A percentile compares a stretch with the other conserved stretches of the same genome.
Evolutionary conservation across 352 stramenopile species (phyloP).

Genomic region (Phytophthora megakarya): DNA sequence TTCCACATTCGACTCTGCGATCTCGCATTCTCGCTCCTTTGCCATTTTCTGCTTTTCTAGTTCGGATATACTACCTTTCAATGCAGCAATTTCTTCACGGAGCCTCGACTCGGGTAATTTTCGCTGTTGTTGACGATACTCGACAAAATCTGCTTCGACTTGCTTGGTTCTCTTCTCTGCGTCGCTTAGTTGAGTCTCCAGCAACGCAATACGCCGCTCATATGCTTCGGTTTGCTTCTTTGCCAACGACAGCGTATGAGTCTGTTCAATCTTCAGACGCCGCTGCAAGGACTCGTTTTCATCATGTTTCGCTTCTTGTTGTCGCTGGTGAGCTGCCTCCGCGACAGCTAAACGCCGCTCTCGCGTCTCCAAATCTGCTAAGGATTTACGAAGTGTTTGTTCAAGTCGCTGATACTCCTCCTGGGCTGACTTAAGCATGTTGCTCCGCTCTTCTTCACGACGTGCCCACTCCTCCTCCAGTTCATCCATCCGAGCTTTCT

Average conservation of each 20-base stretch:
- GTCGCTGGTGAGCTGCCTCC: conserved; percentile 57
- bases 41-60: conserved; percentile 67
- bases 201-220: conserved; percentile 44
- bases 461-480: conserved; percentile 81
- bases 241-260: conserved; percentile 51
- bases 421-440: conserved; percentile 55
- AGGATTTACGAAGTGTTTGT: conserved; percentile 54
- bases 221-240: conserved; percentile 61
- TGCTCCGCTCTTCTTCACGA: conserved; percentile 73
- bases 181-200: conserved; percentile 51
- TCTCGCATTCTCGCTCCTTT: conserved; percentile 43
- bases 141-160: conserved; percentile 70
- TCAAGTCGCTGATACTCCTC: conserved; percentile 76
- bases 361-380: conserved; percentile 62
- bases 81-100: conserved; percentile 69
- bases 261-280: conserved; percentile 68
- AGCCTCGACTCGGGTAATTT: conserved; percentile 73
- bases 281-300: conserved; percentile 63
- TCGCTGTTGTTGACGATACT: conserved; percentile 74
- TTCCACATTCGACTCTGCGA: conserved; percentile 39
- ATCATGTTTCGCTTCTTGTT: conserved; percentile 58
- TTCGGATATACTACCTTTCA: conserved; percentile 58
- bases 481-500: conserved; percentile 74
- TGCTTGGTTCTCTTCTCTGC: conserved; percentile 55
- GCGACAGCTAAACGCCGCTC: conserved; percentile 62